These are phyloP conservation scores for Balamuthia mandrillaris DNA, from an alignment of 208 protist genomes.

Conservation along the genomic window DNA sequence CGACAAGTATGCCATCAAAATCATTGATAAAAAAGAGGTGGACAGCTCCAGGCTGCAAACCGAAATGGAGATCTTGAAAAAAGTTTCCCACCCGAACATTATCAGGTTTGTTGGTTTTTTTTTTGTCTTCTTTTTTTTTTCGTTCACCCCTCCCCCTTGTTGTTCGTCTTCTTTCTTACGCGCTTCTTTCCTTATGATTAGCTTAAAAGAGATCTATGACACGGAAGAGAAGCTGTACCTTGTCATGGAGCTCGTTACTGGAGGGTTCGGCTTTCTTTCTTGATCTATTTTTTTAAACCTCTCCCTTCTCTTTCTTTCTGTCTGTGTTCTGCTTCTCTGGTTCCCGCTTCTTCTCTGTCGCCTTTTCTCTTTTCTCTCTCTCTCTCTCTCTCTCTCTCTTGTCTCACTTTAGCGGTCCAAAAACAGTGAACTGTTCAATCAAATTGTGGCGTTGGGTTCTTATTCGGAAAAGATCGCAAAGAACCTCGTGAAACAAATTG, in stretches of 20 bases:
- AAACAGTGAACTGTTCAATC: conserved; percentile 69
- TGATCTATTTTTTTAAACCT: too few relatives aligned
- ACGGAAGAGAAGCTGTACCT: conserved; percentile 19
- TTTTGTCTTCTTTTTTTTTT: too few relatives aligned
- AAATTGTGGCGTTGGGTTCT: conserved; percentile 60
- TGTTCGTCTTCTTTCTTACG: too few relatives aligned
- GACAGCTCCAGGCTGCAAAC: not conserved
- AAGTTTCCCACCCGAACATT: conserved; percentile 32
- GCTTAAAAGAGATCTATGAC: conserved; percentile 25
- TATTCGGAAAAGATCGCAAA: conserved; percentile 64
- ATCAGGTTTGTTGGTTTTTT: too few relatives aligned
- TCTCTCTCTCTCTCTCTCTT: not conserved
- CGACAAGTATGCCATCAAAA: not conserved
- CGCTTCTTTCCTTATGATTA: too few relatives aligned
- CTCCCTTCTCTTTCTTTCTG: not conserved
- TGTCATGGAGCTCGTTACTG: conserved; percentile 25
- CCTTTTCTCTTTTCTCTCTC: not conserved
- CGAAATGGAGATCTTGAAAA: conserved; percentile 35
- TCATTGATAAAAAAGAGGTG: conserved; percentile 33
- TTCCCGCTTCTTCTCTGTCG: not conserved
- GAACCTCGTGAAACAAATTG: conserved; percentile 53
- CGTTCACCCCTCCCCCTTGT: too few relatives aligned
- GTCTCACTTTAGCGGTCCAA: conserved; percentile 38
- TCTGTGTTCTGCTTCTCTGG: not conserved
- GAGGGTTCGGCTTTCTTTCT: too few relatives aligned